Evolutionary conservation across 2,329 filamentous ascomycete genomes (phyloP).

Genomic region (Drechslerella stenobrocha): DNA sequence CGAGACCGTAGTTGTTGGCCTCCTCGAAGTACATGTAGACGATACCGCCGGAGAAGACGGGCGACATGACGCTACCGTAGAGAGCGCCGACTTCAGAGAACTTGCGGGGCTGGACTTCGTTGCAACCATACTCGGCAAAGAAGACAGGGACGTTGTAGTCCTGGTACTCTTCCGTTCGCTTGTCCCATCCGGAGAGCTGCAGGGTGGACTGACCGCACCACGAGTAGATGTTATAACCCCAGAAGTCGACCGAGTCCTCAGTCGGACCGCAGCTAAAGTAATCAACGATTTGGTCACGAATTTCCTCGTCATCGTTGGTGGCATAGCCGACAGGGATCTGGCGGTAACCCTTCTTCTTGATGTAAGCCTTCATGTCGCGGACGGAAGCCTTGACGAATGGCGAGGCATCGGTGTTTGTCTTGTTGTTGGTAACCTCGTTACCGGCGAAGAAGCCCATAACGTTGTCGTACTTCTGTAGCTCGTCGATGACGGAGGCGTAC

Average conservation of each 20-base stretch:
- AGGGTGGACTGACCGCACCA: constrained; percentile 91
- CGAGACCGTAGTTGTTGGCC: constrained; percentile 82
- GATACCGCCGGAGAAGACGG: constrained; percentile 90
- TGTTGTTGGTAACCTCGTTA: constrained; percentile 91
- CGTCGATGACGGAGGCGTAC: constrained; percentile 82
- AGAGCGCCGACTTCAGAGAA: constrained; percentile 85
- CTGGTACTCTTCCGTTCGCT: constrained; percentile 81
- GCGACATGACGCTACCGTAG: constrained; percentile 77
- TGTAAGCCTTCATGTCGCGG: constrained; percentile 92
- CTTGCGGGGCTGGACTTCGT: constrained; percentile 66
- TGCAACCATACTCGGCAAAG: constrained; percentile 99
- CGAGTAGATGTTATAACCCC: constrained; percentile 99
- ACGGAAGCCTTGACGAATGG: constrained; percentile 98
- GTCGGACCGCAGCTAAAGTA: constrained; percentile 90
- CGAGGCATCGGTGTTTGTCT: constrained; percentile 84
- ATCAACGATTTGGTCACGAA: constrained; percentile 77
- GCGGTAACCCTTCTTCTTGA: constrained; percentile 76
- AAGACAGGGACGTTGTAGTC: constrained; percentile 93
- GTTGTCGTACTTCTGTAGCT: constrained; percentile 80
- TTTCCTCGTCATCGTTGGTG: constrained; percentile 85
- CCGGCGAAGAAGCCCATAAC: constrained; percentile 97
- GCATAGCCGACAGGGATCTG: constrained; percentile 89
- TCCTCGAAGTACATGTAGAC: constrained; percentile 99
- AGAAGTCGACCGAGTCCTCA: constrained; percentile 80
- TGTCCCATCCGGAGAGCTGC: constrained; percentile 74